Evolutionary conservation across 345 rosid genomes (phyloP), one percentile per base, ranked within the genome.

Genomic region (Arabis hirsuta): DNA sequence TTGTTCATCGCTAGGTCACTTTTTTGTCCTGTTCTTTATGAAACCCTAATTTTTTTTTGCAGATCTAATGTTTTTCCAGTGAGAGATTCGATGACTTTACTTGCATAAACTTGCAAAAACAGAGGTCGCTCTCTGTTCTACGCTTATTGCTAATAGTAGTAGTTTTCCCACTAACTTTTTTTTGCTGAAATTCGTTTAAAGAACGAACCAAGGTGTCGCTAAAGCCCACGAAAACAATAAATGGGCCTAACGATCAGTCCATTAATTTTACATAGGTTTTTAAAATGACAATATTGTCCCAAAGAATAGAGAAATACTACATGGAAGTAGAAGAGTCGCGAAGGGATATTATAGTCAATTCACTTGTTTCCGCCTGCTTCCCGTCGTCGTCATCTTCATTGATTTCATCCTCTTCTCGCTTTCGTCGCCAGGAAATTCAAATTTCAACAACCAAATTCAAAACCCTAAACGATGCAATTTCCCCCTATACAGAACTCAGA

Each of bases 401-500:
- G 4, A 27, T 27, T 27, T 27, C 29, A 27, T 1, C 29, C 29
- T 27, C 29, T 27, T 3, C 29, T 4, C 29, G 29, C 29, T 27
- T 27, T 27, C 29, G 29, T 27, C 4, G 3, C 29, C 29, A 3
- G 29, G 4, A 27, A 27, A 27, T 22, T 22, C 24, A 22, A 22
- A 22, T 22, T 22, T 22, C 24, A 22, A 22, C 24, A 22, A 22
- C n/a, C n/a, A n/a, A n/a, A n/a, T n/a, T n/a, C n/a, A n/a, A n/a
- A n/a, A n/a, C n/a, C n/a, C n/a, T n/a, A n/a, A n/a, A n/a, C n/a
- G n/a, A n/a, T n/a, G 24, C 24, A 24, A 27, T 57, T 57, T 11
- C 46, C 27, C 42, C 12, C 34, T 26, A 10, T 64, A 24, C 73
- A 61, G 79, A 75, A 67, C 79, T 75, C 43, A 10, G 39, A n/a